phyloP scores from a whole-genome alignment of 176 grass and related monocot species.

The Otatea glauca region DNA sequence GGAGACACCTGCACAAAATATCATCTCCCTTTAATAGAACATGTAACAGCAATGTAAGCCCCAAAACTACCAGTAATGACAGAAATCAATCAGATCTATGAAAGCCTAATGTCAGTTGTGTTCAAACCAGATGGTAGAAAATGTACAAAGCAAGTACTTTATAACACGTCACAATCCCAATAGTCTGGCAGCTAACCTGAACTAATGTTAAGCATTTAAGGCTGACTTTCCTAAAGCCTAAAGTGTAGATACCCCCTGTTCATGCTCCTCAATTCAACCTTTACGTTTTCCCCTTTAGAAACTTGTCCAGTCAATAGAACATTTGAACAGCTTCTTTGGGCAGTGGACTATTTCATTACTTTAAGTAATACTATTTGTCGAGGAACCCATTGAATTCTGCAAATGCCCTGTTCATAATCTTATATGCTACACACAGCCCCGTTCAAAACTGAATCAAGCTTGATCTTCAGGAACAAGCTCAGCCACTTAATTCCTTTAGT shows the following conservation, averaged over 20 bases:
- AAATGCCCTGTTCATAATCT: background rate
- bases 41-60: background rate
- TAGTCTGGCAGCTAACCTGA: background rate
- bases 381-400: background rate
- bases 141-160: background rate
- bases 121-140: background rate
- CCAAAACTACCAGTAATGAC: background rate
- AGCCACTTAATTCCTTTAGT: background rate
- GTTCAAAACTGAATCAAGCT: background rate
- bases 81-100: background rate
- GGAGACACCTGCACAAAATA: conserved; percentile 70
- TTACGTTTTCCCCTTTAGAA: background rate
- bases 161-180: background rate
- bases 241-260: background rate
- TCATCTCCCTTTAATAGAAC: conserved; percentile 7
- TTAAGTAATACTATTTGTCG: background rate
- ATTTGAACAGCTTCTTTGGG: background rate
- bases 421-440: background rate
- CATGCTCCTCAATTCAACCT: background rate
- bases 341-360: background rate
- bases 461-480: background rate
- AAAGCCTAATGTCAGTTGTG: background rate
- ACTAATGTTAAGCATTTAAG: background rate
- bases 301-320: background rate
- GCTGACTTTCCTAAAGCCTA: background rate